Percentiles rank a stretch among this genome's conserved stretches.
Evolutionary conservation across 139 green algal species (phyloP).

Genomic region (Auxenochlorella pyrenoidosa): DNA sequence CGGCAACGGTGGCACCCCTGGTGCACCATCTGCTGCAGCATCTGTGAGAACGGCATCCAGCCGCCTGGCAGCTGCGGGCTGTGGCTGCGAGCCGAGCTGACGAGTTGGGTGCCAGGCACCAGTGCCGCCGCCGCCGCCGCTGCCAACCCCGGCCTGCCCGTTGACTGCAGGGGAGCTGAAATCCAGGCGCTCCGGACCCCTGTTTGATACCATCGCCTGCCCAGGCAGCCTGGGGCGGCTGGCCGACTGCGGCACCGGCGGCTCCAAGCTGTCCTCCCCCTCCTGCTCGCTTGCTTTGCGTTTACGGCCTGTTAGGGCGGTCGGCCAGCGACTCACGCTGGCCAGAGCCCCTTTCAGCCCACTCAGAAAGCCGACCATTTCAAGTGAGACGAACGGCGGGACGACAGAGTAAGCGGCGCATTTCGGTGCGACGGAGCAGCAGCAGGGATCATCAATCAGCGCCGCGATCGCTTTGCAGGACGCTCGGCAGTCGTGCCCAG

Average conservation of each 20-base stretch:
- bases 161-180: constrained; percentile 19
- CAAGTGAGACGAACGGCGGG: too few relatives aligned
- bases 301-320: not conserved
- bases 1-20: not conserved
- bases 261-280: not conserved
- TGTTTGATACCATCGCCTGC: not conserved
- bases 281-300: constrained; percentile 17
- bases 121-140: not conserved
- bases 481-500: too few relatives aligned
- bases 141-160: not conserved
- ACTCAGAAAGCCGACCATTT: not conserved
- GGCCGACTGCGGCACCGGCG: not conserved
- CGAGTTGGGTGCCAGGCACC: not conserved
- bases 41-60: not conserved
- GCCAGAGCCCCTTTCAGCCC: not conserved
- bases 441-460: too few relatives aligned
- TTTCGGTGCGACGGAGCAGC: too few relatives aligned
- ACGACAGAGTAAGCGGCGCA: too few relatives aligned
- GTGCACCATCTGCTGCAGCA: not conserved
- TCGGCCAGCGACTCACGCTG: not conserved
- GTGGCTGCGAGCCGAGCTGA: not conserved
- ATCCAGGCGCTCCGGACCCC: not conserved
- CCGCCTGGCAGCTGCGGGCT: not conserved
- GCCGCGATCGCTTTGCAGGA: too few relatives aligned
- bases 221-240: not conserved